Base-by-base conservation (phyloP, 2,329 filamentous ascomycete genomes). In the Clarireedia paspali region DNA sequence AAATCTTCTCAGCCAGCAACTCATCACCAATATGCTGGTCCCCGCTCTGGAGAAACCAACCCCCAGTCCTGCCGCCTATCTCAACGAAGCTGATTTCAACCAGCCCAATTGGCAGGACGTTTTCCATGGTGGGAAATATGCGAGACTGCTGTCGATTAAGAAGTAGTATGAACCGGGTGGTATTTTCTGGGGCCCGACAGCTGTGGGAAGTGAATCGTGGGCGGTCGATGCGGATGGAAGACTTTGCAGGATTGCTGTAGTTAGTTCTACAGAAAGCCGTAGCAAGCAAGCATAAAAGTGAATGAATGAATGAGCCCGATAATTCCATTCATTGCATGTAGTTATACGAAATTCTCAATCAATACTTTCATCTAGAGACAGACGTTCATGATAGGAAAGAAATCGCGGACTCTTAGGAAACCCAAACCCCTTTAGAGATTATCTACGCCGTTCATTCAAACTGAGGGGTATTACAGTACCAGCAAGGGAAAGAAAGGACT, bases 31-130 rank as follows among this genome's bases (percentile, higher is more conserved):
- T 6, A n/a, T 52, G 6, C 27, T 45, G 6, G 26, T 34, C 39
- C 50, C 50, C 3, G 39, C 50, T 4, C 24, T 45, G 1, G 36
- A 57, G 23, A 47, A 40, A 3, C 23, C 48, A 15, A 48, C 34
- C 0, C 7, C 47, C 5, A 47, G 44, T 17, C 6, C 56, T 27
- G 56, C 50, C 5, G 44, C 53, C 4, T 77, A 78, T 63, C 68
- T 75, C 69, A 78, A 77, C 59, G 77, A 81, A 67, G 75, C 73
- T 3, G 72, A 78, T 64, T 72, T 75, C 52, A 66, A 66, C 39
- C 68, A 77, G 65, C 67, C 68, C 0, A 59, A 73, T 46, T 78
- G 70, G 64, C 69, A 76, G 63, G 26, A 68, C 10, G 66, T 64
- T 4, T 77, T 77, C 60, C 79, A 72, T 58, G 77, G 76, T 0